A percentile compares a stretch with the other conserved stretches of the same genome.
These are phyloP conservation scores for Tuber brumale DNA, from an alignment of 495 filamentous ascomycete species.

Conservation along the genomic window DNA sequence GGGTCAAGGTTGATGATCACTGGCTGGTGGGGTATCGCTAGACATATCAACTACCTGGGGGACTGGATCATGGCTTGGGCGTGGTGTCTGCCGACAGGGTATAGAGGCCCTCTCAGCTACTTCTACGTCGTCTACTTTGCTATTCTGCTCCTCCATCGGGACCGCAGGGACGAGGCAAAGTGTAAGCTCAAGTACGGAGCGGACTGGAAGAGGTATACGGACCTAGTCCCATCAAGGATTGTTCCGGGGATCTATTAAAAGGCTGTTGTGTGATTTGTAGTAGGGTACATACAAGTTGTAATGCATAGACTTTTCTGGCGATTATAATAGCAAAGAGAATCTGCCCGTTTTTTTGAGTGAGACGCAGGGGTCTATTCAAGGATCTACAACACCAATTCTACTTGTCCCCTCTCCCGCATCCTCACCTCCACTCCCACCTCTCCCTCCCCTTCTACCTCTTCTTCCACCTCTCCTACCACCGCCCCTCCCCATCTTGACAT, in stretches of 20 bases:
- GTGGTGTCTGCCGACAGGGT: slow-evolving; percentile 81
- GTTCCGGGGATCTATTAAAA: slow-evolving; percentile 80
- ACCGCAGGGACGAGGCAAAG: slow-evolving; percentile 85
- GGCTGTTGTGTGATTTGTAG: slow-evolving; percentile 4
- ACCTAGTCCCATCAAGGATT: slow-evolving; percentile 75
- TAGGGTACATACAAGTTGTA: neutral
- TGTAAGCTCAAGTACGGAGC: slow-evolving; percentile 86
- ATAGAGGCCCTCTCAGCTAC: slow-evolving; percentile 84
- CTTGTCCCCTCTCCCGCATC: slow-evolving; percentile 9
- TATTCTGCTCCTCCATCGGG: slow-evolving; percentile 80
- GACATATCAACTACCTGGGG: slow-evolving; percentile 97
- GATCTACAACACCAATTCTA: slow-evolving; percentile 19
- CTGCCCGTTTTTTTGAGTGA: neutral
- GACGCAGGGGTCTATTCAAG: neutral
- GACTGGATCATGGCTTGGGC: slow-evolving; percentile 95
- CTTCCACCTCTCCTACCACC: slow-evolving; percentile 9
- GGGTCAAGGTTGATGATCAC: slow-evolving; percentile 75
- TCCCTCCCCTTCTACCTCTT: neutral
- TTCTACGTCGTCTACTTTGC: slow-evolving; percentile 95
- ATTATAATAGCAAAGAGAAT: neutral
- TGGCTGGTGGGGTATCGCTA: slow-evolving; percentile 89
- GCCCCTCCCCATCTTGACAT: slow-evolving; percentile 26
- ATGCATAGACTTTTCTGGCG: neutral
- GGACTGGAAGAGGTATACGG: slow-evolving; percentile 87
- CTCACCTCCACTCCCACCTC: neutral